Evolutionary conservation across 441 rosid genomes (phyloP).

Genomic region (Euphorbia celastroides): DNA sequence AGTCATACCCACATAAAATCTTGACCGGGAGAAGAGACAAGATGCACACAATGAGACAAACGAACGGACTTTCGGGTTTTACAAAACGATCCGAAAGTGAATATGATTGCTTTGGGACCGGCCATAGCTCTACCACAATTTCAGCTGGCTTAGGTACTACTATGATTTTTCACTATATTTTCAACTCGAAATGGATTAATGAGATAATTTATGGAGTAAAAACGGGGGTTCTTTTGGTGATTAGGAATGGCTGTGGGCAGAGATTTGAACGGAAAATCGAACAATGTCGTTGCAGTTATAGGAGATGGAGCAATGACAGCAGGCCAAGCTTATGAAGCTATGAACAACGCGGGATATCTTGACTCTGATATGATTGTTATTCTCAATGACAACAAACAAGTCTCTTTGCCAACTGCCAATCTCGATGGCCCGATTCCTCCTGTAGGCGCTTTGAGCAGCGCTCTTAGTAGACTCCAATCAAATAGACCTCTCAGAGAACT

Average conservation of each 20-base stretch:
- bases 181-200: too few species aligned
- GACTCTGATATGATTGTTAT: constrained; percentile 86
- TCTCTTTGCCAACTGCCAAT: constrained; percentile 64
- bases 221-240: constrained; percentile 6
- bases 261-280: constrained; percentile 80
- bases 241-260: constrained; percentile 88
- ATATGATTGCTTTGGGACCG: constrained; percentile 81
- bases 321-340: constrained; percentile 93
- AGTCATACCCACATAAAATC: constrained; percentile 92
- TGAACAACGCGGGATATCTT: constrained; percentile 90
- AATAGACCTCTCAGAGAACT: constrained; percentile 74
- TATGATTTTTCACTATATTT: too few species aligned
- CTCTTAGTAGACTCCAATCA: constrained; percentile 84
- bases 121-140: constrained; percentile 87
- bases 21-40: constrained; percentile 74
- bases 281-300: constrained; percentile 65
- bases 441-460: constrained; percentile 67
- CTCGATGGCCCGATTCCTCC: constrained; percentile 70
- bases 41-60: constrained; percentile 56
- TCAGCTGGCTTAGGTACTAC: constrained; percentile 83
- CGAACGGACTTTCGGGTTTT: constrained; percentile 55
- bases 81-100: constrained; percentile 65
- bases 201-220: constrained; percentile 1
- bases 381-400: constrained; percentile 77
- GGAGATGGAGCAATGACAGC: constrained; percentile 75